Conservation (phyloP, 108 stramenopile species). For the Cyclotella kingstonii region DNA sequence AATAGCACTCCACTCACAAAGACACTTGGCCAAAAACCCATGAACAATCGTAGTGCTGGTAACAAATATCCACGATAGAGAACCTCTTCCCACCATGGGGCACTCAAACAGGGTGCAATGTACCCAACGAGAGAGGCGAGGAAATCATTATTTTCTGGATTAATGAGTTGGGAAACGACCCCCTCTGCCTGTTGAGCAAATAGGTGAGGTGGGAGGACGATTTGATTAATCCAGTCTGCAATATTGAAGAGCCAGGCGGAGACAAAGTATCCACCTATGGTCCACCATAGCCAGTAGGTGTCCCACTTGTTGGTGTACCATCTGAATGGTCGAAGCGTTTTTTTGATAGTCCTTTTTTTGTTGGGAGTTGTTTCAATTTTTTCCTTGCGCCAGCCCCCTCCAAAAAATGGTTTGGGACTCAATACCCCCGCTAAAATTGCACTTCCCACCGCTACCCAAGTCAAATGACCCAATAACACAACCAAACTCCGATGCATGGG, state of each 20-base stretch:
- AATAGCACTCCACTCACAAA: slow-evolving; percentile 81
- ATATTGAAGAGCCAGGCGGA: slow-evolving; percentile 88
- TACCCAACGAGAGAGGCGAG: slow-evolving; percentile 80
- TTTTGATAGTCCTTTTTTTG: not conserved
- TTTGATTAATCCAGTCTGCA: slow-evolving; percentile 85
- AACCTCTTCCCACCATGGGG: slow-evolving; percentile 93
- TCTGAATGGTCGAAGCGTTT: slow-evolving; percentile 33
- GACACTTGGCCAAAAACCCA: slow-evolving; percentile 55
- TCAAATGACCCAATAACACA: slow-evolving; percentile 85
- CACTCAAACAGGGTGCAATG: slow-evolving; percentile 90
- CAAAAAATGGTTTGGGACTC: slow-evolving; percentile 75
- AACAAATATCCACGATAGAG: slow-evolving; percentile 90
- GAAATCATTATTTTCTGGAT: slow-evolving; percentile 88
- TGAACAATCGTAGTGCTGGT: slow-evolving; percentile 55
- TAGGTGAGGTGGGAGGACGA: slow-evolving; percentile 68
- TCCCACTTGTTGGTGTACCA: slow-evolving; percentile 58
- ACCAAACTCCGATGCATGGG: slow-evolving; percentile 85
- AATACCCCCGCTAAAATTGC: slow-evolving; percentile 58
- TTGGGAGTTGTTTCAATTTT: slow-evolving; percentile 1
- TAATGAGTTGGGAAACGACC: slow-evolving; percentile 82
- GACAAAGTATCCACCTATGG: slow-evolving; percentile 89
- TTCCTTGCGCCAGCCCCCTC: slow-evolving; percentile 34
- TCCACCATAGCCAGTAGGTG: slow-evolving; percentile 92
- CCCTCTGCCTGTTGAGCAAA: slow-evolving; percentile 70
- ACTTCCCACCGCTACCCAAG: slow-evolving; percentile 76